Conservation (phyloP, 2,329 filamentous ascomycete species). For the Xylaria sp. region DNA sequence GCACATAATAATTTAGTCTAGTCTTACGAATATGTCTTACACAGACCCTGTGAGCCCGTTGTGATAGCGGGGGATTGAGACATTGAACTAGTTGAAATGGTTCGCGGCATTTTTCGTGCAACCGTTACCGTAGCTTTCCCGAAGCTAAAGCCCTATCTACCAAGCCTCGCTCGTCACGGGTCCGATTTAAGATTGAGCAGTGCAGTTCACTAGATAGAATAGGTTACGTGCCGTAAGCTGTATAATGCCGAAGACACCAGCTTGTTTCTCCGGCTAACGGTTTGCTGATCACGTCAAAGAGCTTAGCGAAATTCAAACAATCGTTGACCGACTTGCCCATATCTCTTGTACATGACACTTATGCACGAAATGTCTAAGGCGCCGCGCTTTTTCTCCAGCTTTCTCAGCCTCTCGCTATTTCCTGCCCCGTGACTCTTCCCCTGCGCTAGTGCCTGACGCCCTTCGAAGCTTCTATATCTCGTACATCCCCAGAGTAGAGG, state of each 20-base stretch:
- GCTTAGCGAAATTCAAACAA: constrained; percentile 4
- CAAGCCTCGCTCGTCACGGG: constrained; percentile 8
- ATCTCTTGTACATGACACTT: constrained; percentile 10
- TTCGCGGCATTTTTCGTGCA: not conserved
- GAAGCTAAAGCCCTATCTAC: not conserved
- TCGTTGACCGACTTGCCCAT: not conserved
- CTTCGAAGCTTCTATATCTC: constrained; percentile 1
- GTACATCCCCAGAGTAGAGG: not conserved
- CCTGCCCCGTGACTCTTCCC: not conserved
- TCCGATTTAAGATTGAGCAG: not conserved
- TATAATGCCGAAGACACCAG: constrained; percentile 10
- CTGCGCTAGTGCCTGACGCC: constrained; percentile 1
- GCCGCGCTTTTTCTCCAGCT: constrained; percentile 12
- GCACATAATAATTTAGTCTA: constrained; percentile 1
- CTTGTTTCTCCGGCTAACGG: not conserved
- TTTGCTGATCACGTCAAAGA: not conserved
- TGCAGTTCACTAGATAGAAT: not conserved
- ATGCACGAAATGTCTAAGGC: constrained; percentile 16
- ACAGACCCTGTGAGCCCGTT: not conserved
- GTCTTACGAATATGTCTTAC: not conserved
- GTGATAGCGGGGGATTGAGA: not conserved
- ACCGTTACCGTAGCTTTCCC: not conserved
- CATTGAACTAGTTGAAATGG: not conserved
- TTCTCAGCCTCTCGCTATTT: constrained; percentile 8
- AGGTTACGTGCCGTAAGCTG: not conserved